These are phyloP conservation scores for Buddleja alternifolia DNA, from an alignment of 257 asterid genomes.

Conservation along the genomic window DNA sequence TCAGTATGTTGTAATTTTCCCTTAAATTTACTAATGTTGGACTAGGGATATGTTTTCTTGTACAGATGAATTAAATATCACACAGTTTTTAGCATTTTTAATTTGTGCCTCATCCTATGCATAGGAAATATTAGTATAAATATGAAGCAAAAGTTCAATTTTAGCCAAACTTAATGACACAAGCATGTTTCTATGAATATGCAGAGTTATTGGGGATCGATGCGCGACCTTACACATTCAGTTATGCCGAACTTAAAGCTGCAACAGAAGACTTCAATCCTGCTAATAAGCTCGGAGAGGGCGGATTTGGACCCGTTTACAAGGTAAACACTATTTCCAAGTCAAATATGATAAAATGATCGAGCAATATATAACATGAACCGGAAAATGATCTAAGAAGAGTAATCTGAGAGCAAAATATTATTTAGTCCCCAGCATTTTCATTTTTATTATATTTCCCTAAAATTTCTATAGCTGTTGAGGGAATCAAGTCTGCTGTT, in stretches of 20 bases:
- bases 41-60: no score
- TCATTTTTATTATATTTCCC: no score
- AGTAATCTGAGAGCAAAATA: background rate
- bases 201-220: slow-evolving; percentile 77
- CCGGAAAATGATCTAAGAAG: background rate
- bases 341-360: background rate
- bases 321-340: slow-evolving; percentile 46
- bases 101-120: no score
- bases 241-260: slow-evolving; percentile 66
- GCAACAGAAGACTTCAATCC: slow-evolving; percentile 73
- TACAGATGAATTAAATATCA: no score
- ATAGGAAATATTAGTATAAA: no score
- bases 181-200: slow-evolving; percentile 20
- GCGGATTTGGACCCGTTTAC: slow-evolving; percentile 93
- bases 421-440: no score
- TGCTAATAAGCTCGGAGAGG: slow-evolving; percentile 85
- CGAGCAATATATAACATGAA: background rate
- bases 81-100: background rate
- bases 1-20: no score
- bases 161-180: background rate
- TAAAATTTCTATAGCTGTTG: background rate
- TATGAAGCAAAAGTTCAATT: background rate
- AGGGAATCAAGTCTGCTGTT: background rate
- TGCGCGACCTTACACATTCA: slow-evolving; percentile 73
- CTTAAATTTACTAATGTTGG: no score